A percentile compares a stretch with the other conserved stretches of the same genome.
Evolutionary conservation across 768 basidiomycete genomes (phyloP).

Genomic region (Amanita pseudoporphyria): DNA sequence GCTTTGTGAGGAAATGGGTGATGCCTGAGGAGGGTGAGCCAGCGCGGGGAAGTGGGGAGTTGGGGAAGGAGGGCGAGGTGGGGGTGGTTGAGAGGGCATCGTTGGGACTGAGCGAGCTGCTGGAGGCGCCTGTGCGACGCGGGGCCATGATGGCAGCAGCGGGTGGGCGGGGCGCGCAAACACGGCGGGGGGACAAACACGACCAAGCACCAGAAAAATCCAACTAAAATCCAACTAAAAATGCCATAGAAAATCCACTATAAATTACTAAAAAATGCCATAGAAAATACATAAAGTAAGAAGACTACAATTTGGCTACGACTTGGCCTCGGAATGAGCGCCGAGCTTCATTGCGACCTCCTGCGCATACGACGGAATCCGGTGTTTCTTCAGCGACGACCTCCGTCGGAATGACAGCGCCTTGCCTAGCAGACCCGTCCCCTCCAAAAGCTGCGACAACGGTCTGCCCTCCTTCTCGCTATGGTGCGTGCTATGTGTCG

Average conservation of each 20-base stretch:
- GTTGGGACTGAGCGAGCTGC: constrained; percentile 1
- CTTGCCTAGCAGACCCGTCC: background rate
- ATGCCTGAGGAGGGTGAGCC: constrained; percentile 57
- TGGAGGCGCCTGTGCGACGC: background rate
- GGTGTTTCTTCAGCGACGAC: background rate
- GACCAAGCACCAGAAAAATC: too few species aligned
- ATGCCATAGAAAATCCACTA: too few species aligned
- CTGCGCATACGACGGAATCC: background rate
- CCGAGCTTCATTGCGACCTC: background rate
- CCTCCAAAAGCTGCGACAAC: background rate
- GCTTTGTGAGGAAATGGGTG: constrained; percentile 54
- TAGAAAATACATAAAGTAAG: too few species aligned
- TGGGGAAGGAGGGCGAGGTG: background rate
- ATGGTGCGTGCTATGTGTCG: too few species aligned
- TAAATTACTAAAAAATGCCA: too few species aligned
- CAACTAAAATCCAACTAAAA: too few species aligned
- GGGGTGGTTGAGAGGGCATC: background rate
- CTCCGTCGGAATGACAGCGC: background rate
- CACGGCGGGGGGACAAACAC: too few species aligned
- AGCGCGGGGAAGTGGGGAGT: constrained; percentile 36
- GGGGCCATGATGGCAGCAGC: background rate
- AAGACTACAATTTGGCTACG: background rate
- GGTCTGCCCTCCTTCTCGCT: too few species aligned
- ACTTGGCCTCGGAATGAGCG: background rate
- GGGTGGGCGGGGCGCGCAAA: too few species aligned